Percentiles rank a stretch among this genome's conserved stretches.
Conservation (phyloP, 179 eudicot species). For the Silene vulgaris region DNA sequence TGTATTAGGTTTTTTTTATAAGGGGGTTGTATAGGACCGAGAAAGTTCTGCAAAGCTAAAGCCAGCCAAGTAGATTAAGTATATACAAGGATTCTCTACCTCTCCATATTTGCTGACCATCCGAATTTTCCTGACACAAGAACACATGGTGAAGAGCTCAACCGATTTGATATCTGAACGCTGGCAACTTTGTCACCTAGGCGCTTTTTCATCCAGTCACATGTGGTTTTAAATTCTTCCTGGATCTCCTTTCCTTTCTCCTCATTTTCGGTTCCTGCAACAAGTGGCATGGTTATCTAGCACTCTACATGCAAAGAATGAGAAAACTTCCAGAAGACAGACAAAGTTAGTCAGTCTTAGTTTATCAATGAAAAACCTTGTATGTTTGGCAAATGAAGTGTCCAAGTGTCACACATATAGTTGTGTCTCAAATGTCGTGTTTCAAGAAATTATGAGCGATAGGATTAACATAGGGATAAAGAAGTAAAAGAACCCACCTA, state of each 20-base stretch:
- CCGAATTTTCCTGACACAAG: slow-evolving; percentile 87
- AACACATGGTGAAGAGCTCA: slow-evolving; percentile 90
- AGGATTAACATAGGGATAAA: slow-evolving; percentile 1
- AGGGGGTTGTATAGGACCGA: background rate
- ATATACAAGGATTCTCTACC: slow-evolving; percentile 36
- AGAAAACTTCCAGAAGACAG: background rate
- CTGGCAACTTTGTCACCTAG: slow-evolving; percentile 86
- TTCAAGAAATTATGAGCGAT: background rate
- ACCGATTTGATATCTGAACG: slow-evolving; percentile 79
- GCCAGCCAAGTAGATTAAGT: background rate
- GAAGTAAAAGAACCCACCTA: slow-evolving; percentile 50
- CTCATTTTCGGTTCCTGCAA: slow-evolving; percentile 70
- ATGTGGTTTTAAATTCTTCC: slow-evolving; percentile 74
- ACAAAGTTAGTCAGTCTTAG: background rate
- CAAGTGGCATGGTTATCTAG: slow-evolving; percentile 8
- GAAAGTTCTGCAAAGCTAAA: background rate
- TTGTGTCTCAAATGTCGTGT: background rate
- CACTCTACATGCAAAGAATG: background rate
- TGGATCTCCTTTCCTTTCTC: slow-evolving; percentile 67
- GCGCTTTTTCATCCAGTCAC: slow-evolving; percentile 93
- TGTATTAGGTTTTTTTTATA: background rate
- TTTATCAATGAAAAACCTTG: background rate
- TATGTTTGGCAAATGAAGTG: background rate
- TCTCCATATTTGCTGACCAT: slow-evolving; percentile 98
- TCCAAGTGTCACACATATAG: background rate